These are phyloP conservation scores for Penicillium goetzii DNA, from an alignment of 495 filamentous ascomycete genomes.

Conservation along the genomic window DNA sequence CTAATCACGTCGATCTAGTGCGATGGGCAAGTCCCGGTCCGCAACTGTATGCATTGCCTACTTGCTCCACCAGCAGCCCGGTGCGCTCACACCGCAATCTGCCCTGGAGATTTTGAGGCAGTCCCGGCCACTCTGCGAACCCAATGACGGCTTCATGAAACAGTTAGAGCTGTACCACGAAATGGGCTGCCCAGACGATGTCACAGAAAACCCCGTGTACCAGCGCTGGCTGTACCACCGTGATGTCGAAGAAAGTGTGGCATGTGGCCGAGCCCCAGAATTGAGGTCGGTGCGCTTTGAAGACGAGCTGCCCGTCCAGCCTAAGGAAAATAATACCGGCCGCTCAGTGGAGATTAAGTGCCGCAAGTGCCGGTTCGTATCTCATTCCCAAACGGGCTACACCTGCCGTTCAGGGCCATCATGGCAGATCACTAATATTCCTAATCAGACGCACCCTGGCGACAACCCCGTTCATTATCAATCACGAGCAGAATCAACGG, in stretches of 20 bases:
- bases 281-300: constrained; percentile 78
- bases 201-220: constrained; percentile 73
- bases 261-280: constrained; percentile 71
- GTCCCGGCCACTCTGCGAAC: constrained; percentile 73
- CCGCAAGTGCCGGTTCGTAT: constrained; percentile 64
- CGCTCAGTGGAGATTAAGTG: constrained; percentile 57
- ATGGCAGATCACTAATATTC: constrained; percentile 7
- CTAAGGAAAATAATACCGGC: constrained; percentile 23
- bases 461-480: constrained; percentile 62
- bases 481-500: constrained; percentile 48
- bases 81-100: constrained; percentile 56
- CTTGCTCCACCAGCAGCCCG: constrained; percentile 67
- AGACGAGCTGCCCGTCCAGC: constrained; percentile 62
- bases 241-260: constrained; percentile 73
- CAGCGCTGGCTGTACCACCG: constrained; percentile 86
- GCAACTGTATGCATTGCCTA: constrained; percentile 83
- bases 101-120: constrained; percentile 66
- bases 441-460: constrained; percentile 61
- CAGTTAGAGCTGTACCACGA: constrained; percentile 85
- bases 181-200: constrained; percentile 74
- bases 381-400: constrained; percentile 1
- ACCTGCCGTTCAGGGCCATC: not conserved
- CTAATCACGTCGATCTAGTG: constrained; percentile 60
- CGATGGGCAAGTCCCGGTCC: constrained; percentile 94
- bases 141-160: constrained; percentile 85